These are phyloP conservation scores for Daldinia bambusicola DNA, from an alignment of 495 filamentous ascomycete genomes.

Conservation along the genomic window DNA sequence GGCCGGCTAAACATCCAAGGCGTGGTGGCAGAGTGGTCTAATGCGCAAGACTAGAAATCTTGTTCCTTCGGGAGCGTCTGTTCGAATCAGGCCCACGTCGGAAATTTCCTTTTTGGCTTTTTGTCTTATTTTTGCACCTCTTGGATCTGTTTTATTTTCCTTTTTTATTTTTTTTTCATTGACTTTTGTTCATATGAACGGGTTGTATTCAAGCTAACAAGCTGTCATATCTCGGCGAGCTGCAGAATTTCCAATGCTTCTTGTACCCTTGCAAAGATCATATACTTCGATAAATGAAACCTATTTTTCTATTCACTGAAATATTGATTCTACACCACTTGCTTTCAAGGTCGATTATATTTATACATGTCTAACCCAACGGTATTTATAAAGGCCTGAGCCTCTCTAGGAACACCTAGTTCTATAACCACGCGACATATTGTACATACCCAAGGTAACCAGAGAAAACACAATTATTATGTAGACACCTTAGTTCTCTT, in stretches of 20 bases:
- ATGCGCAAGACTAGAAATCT: conserved; percentile 10
- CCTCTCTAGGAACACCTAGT: not conserved
- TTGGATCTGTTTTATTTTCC: not conserved
- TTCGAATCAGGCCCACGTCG: conserved; percentile 8
- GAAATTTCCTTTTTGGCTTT: not conserved
- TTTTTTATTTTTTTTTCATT: conserved; percentile 6
- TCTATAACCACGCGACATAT: not conserved
- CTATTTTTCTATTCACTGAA: no score
- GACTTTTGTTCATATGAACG: no score
- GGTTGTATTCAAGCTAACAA: no score
- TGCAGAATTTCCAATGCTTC: no score
- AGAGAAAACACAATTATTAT: not conserved
- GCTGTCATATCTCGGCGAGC: no score
- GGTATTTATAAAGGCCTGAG: not conserved
- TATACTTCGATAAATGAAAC: no score
- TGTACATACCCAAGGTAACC: no score
- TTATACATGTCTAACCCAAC: no score
- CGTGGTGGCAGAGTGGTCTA: conserved; percentile 5
- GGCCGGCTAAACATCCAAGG: not conserved
- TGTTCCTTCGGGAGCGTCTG: conserved; percentile 9
- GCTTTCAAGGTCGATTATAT: no score
- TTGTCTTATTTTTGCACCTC: not conserved
- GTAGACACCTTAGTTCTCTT: conserved; percentile 51
- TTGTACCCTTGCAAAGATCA: no score
- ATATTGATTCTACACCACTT: no score